Conservation (phyloP, 768 basidiomycete species). For the Boletus speciosus region DNA sequence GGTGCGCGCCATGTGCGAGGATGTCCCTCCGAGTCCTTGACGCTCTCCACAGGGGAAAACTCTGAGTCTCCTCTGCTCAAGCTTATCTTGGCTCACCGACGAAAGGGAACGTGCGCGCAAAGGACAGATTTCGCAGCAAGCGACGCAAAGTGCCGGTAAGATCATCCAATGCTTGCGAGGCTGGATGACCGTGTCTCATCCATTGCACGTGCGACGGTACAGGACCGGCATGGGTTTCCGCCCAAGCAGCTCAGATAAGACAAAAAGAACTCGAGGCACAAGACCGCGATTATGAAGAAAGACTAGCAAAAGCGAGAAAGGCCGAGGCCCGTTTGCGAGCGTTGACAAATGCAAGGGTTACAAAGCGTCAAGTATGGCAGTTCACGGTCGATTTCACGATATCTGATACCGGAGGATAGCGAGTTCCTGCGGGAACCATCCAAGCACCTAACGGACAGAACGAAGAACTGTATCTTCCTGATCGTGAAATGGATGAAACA, state of each 20-base stretch:
- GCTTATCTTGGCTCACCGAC: constrained; percentile 72
- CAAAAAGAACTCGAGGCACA: constrained; percentile 63
- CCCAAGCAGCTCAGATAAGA: constrained; percentile 65
- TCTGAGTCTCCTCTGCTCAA: constrained; percentile 70
- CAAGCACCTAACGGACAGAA: constrained; percentile 37
- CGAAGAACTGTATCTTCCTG: constrained; percentile 75
- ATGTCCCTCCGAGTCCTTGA: background rate
- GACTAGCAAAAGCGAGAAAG: constrained; percentile 56
- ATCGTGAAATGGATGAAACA: constrained; percentile 36
- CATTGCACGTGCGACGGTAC: background rate
- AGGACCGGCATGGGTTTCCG: constrained; percentile 75
- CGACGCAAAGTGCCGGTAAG: constrained; percentile 26
- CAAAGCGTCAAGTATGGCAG: constrained; percentile 55
- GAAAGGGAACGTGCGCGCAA: constrained; percentile 66
- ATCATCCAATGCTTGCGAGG: background rate
- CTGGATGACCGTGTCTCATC: constrained; percentile 24
- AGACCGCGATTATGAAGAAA: constrained; percentile 61
- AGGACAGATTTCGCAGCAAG: constrained; percentile 49
- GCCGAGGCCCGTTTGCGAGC: constrained; percentile 56
- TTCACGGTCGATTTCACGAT: background rate
- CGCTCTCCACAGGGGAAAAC: constrained; percentile 72
- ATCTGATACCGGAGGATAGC: constrained; percentile 20
- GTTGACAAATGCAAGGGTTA: constrained; percentile 52
- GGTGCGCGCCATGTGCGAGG: constrained; percentile 38
- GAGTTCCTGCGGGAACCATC: constrained; percentile 7